A percentile compares a stretch with the other conserved stretches of the same genome.
Evolutionary conservation across 148 eudicot species (phyloP).

Genomic region (Vaccinium vitisidaea): DNA sequence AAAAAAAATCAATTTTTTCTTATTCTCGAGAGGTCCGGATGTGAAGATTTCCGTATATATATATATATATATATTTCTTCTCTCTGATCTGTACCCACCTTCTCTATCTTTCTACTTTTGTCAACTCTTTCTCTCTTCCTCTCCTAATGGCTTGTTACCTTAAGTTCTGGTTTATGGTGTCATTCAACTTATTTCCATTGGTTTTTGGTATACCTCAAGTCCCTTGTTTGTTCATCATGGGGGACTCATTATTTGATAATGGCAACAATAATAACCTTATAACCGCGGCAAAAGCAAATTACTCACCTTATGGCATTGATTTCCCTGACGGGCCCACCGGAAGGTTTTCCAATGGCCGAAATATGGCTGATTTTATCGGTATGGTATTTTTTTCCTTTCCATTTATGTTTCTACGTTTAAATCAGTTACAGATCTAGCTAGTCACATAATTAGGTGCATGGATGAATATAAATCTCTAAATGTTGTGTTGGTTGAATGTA

Average conservation of each 20-base stretch:
- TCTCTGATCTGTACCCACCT: not conserved
- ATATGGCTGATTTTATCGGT: slow-evolving; percentile 51
- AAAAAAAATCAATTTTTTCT: too few species aligned
- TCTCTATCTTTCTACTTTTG: not conserved
- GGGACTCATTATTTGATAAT: slow-evolving; percentile 44
- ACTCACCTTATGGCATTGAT: slow-evolving; percentile 60
- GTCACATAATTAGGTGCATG: too few species aligned
- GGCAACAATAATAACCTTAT: slow-evolving; percentile 54
- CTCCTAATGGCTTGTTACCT: not conserved
- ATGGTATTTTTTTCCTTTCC: not conserved
- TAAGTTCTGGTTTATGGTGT: not conserved
- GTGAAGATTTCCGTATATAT: too few species aligned
- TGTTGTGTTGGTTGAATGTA: too few species aligned
- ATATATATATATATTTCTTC: not conserved
- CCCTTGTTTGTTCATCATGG: slow-evolving; percentile 43
- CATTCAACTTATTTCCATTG: not conserved
- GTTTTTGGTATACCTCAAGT: slow-evolving; percentile 28
- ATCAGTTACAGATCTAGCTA: too few species aligned
- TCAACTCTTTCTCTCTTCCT: too few species aligned
- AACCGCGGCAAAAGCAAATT: slow-evolving; percentile 51
- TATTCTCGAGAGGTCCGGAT: too few species aligned
- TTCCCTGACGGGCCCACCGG: slow-evolving; percentile 53
- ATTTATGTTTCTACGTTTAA: too few species aligned
- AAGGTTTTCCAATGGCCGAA: slow-evolving; percentile 52
- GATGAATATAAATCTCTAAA: too few species aligned